phyloP scores from a whole-genome alignment of 352 stramenopile species.

The Phytophthora chlamydospora region DNA sequence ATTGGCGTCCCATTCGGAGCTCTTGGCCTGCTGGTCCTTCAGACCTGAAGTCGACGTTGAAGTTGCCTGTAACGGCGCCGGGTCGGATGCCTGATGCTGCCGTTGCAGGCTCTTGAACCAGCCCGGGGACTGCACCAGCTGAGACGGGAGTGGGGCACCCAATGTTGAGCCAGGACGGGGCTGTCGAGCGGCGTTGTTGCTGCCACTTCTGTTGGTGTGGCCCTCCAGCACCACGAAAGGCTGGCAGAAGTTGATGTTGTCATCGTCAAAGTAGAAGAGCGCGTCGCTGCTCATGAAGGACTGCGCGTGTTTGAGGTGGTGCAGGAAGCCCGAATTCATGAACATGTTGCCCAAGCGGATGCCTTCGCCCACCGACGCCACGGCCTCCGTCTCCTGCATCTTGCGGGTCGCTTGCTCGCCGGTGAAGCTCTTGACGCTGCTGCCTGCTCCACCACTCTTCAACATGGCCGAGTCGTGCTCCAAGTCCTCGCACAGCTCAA shows the following conservation, averaged over 20 bases:
- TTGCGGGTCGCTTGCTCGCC: constrained; percentile 32
- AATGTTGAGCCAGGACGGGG: constrained; percentile 28
- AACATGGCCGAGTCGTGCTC: constrained; percentile 31
- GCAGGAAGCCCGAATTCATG: constrained; percentile 61
- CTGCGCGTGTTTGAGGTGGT: constrained; percentile 58
- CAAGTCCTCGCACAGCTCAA: constrained; percentile 44
- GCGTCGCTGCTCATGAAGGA: constrained; percentile 42
- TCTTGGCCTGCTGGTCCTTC: constrained; percentile 4
- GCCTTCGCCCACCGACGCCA: constrained; percentile 43
- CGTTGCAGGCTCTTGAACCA: constrained; percentile 41
- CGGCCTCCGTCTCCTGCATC: constrained; percentile 53
- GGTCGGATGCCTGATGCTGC: constrained; percentile 29
- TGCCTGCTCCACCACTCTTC: constrained; percentile 21
- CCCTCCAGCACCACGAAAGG: constrained; percentile 44
- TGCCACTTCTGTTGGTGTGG: constrained; percentile 21
- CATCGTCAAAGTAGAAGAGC: constrained; percentile 61
- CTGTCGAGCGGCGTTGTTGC: constrained; percentile 10
- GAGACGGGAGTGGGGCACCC: constrained; percentile 32
- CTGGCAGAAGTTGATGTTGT: constrained; percentile 41
- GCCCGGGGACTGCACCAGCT: constrained; percentile 38
- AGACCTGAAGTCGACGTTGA: constrained; percentile 11
- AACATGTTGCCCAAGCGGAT: constrained; percentile 61
- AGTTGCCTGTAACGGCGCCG: constrained; percentile 11
- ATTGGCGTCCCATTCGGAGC: constrained; percentile 21
- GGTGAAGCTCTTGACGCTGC: constrained; percentile 34